Conservation (phyloP, 208 protist species). For the Novymonas esmeraldas region DNA sequence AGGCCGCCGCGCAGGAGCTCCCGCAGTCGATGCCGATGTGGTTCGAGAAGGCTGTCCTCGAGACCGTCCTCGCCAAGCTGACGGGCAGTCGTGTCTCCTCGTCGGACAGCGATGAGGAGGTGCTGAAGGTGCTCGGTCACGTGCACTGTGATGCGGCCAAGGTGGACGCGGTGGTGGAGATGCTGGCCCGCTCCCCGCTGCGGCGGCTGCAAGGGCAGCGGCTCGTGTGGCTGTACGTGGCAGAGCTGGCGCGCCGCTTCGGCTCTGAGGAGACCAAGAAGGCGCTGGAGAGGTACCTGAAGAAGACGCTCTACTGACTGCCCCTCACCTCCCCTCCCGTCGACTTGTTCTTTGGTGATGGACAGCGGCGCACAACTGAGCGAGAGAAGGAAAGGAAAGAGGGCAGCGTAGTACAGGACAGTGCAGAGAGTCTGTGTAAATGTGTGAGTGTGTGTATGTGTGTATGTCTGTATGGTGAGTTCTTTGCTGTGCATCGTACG, state of each 20-base stretch:
- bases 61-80: slow-evolving; percentile 35
- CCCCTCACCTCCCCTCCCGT: neutral
- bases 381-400: too few relatives aligned
- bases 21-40: slow-evolving; percentile 31
- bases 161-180: slow-evolving; percentile 38
- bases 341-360: neutral
- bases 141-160: slow-evolving; percentile 56
- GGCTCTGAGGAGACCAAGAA: slow-evolving; percentile 37
- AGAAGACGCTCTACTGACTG: slow-evolving; percentile 40
- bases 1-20: slow-evolving; percentile 2
- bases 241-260: slow-evolving; percentile 48
- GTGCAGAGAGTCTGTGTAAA: too few relatives aligned
- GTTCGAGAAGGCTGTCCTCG: slow-evolving; percentile 45
- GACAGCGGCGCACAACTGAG: too few relatives aligned
- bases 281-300: slow-evolving; percentile 23
- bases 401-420: too few relatives aligned
- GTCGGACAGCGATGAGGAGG: slow-evolving; percentile 38
- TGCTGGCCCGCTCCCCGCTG: slow-evolving; percentile 44
- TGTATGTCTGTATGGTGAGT: too few relatives aligned
- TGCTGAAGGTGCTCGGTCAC: slow-evolving; percentile 64
- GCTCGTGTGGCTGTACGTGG: slow-evolving; percentile 46
- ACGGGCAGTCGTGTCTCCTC: slow-evolving; percentile 16
- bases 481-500: too few relatives aligned
- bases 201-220: slow-evolving; percentile 37
- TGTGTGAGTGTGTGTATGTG: too few relatives aligned